These are phyloP conservation scores for Melanogaster broomeanus DNA, from an alignment of 768 basidiomycete species.

Conservation along the genomic window DNA sequence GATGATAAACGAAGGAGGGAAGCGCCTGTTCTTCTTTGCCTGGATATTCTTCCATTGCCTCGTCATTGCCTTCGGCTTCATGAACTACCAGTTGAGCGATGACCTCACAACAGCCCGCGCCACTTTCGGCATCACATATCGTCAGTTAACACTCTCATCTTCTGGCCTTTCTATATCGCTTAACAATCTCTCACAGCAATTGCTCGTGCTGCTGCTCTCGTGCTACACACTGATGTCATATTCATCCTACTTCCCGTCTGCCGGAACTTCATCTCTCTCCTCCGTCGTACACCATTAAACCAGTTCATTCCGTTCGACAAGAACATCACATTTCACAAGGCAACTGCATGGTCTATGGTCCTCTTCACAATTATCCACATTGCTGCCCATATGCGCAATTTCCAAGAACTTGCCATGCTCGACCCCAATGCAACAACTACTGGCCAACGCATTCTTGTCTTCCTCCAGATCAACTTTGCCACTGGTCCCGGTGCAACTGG, in stretches of 20 bases:
- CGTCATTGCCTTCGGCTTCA: conserved; percentile 73
- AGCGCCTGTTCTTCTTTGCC: conserved; percentile 72
- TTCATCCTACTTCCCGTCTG: conserved; percentile 96
- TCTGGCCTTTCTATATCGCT: not conserved
- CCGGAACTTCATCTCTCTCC: conserved; percentile 89
- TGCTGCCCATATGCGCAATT: conserved; percentile 85
- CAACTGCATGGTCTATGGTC: conserved; percentile 90
- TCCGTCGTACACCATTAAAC: conserved; percentile 85
- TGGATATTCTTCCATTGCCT: conserved; percentile 83
- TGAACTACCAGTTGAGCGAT: conserved; percentile 81
- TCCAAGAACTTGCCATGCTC: conserved; percentile 61
- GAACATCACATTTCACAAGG: conserved; percentile 88
- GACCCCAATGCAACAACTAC: conserved; percentile 54
- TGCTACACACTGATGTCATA: conserved; percentile 88
- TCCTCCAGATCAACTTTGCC: conserved; percentile 75
- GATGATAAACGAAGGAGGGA: conserved; percentile 94
- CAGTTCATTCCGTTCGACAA: conserved; percentile 91
- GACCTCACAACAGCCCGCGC: conserved; percentile 66
- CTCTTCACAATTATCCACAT: conserved; percentile 75
- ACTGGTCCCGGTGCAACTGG: conserved; percentile 84
- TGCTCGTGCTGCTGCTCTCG: conserved; percentile 85
- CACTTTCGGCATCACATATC: conserved; percentile 74
- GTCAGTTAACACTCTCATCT: conserved; percentile 43
- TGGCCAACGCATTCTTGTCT: conserved; percentile 61
- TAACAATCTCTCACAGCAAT: conserved; percentile 52